phyloP scores from a whole-genome alignment of 2,329 filamentous ascomycete genomes.

The Penicillium sp. region DNA sequence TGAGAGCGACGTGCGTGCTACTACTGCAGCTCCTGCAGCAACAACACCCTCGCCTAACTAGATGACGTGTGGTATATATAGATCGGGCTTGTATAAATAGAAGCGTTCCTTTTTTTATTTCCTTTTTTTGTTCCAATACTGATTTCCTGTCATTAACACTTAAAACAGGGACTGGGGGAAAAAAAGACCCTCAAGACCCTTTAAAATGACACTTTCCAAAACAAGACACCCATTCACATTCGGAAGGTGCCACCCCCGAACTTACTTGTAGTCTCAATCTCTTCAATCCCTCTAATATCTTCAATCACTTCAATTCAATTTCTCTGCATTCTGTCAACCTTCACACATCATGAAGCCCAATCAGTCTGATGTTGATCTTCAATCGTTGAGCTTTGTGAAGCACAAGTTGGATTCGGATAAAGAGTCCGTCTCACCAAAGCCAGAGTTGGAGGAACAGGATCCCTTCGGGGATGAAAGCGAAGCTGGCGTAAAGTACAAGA shows the following conservation, averaged over 20 bases:
- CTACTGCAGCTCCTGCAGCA: slow-evolving; percentile 47
- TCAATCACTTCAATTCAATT: neutral
- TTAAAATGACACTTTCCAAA: neutral
- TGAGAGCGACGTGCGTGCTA: slow-evolving; percentile 41
- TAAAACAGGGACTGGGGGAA: neutral
- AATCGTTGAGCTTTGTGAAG: neutral
- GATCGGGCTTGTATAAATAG: slow-evolving; percentile 31
- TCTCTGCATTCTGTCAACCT: neutral
- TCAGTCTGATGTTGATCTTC: neutral
- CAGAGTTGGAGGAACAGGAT: slow-evolving; percentile 9
- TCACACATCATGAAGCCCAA: neutral
- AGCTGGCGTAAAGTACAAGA: slow-evolving; percentile 28
- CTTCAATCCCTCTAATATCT: neutral
- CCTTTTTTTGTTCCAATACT: neutral
- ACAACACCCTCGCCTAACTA: slow-evolving; percentile 53
- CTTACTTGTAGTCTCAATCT: neutral
- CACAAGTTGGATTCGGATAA: neutral
- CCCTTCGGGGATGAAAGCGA: slow-evolving; percentile 29
- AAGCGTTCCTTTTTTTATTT: slow-evolving; percentile 16
- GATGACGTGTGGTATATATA: slow-evolving; percentile 25
- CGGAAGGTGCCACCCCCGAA: neutral
- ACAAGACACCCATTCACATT: neutral
- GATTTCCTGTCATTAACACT: neutral
- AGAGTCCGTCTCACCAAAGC: neutral
- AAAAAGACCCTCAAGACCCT: neutral